A percentile compares a stretch with the other conserved stretches of the same genome.
phyloP scores from a whole-genome alignment of 495 filamentous ascomycete species.

The Annulohypoxylon nitens region DNA sequence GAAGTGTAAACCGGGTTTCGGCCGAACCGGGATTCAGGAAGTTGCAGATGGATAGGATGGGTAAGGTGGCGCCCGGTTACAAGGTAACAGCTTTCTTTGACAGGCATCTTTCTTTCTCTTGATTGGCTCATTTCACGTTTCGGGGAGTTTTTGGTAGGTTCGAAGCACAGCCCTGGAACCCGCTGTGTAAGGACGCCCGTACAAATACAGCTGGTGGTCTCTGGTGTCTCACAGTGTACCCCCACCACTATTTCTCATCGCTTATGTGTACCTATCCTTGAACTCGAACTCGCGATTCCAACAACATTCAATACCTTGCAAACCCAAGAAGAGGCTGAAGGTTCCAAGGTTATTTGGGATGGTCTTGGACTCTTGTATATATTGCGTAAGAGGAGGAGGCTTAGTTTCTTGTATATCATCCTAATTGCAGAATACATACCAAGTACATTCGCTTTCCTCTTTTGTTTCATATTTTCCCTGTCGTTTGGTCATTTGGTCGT shows the following conservation, averaged over 20 bases:
- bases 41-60: neutral
- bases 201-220: conserved; percentile 1
- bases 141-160: neutral
- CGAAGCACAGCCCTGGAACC: neutral
- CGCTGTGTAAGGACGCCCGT: neutral
- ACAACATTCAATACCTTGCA: conserved; percentile 11
- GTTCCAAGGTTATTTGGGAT: conserved; percentile 4
- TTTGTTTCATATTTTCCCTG: conserved; percentile 11
- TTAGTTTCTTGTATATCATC: conserved; percentile 27
- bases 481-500: neutral
- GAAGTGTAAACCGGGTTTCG: conserved; percentile 5
- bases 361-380: neutral
- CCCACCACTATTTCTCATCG: neutral
- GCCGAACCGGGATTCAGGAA: neutral
- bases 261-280: conserved; percentile 8
- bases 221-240: conserved; percentile 2
- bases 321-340: neutral
- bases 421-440: conserved; percentile 7
- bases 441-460: conserved; percentile 12
- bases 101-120: neutral
- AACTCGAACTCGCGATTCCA: conserved; percentile 7
- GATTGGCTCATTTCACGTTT: neutral
- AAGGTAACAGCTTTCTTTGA: neutral
- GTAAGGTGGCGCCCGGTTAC: neutral
- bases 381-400: conserved; percentile 17